Percentiles rank a stretch among this genome's conserved stretches.
Evolutionary conservation across 495 filamentous ascomycete species (phyloP).

Genomic region (Cryomyces antarcticus): DNA sequence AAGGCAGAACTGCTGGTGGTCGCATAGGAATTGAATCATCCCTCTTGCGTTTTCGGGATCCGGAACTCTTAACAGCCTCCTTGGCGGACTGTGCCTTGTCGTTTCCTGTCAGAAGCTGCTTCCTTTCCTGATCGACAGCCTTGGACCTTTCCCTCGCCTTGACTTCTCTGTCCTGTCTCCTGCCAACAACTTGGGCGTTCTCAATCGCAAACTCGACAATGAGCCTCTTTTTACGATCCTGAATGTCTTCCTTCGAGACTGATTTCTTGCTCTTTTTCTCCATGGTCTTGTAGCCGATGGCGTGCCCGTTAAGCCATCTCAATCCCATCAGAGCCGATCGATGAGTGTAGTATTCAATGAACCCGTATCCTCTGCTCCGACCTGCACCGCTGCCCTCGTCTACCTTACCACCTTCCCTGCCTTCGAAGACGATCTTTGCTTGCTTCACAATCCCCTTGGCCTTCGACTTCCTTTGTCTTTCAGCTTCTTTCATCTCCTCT

Average conservation of each 20-base stretch:
- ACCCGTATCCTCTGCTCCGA: constrained; percentile 80
- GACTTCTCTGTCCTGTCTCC: constrained; percentile 50
- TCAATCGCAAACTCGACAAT: constrained; percentile 98
- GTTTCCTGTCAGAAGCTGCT: neutral
- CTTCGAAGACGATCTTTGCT: constrained; percentile 87
- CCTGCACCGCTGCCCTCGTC: constrained; percentile 51
- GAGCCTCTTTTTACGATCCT: constrained; percentile 51
- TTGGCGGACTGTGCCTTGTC: neutral
- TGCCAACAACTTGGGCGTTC: constrained; percentile 78
- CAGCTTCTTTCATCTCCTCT: constrained; percentile 57
- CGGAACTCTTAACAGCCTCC: neutral
- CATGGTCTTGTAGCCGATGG: constrained; percentile 25
- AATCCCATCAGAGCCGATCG: constrained; percentile 90
- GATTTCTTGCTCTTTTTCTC: constrained; percentile 13
- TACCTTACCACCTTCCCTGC: constrained; percentile 60
- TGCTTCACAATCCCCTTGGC: constrained; percentile 89
- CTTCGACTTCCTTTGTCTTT: constrained; percentile 54
- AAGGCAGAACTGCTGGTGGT: neutral
- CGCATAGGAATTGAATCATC: constrained; percentile 2
- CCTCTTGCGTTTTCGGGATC: neutral
- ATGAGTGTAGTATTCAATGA: constrained; percentile 91
- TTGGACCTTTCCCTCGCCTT: constrained; percentile 30
- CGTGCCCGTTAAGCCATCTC: constrained; percentile 77
- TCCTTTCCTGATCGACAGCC: constrained; percentile 3
- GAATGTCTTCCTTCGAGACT: constrained; percentile 20